These are phyloP conservation scores for Candida schatavii DNA, from an alignment of 805 yeast species.

Conservation along the genomic window DNA sequence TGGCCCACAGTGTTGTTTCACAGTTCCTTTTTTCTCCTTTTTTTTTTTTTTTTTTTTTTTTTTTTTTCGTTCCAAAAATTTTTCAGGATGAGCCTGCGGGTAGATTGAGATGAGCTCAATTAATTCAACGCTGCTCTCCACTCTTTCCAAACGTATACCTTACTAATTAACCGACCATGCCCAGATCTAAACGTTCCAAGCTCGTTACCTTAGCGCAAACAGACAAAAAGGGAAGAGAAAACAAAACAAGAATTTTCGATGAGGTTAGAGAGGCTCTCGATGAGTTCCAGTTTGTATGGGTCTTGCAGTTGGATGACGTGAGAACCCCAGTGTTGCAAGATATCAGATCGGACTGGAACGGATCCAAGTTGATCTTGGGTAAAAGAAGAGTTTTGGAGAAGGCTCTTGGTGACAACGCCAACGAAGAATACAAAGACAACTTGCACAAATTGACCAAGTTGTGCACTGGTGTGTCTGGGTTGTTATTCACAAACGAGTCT, in stretches of 20 bases:
- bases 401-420: constrained; percentile 84
- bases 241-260: constrained; percentile 87
- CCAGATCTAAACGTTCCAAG: constrained; percentile 96
- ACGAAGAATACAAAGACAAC: constrained; percentile 87
- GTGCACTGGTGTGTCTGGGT: constrained; percentile 78
- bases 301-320: constrained; percentile 82
- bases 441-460: constrained; percentile 63
- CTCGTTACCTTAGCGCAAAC: constrained; percentile 94
- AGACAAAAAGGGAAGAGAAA: constrained; percentile 91
- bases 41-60: too few species aligned
- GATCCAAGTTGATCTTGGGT: constrained; percentile 85
- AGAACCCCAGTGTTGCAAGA: constrained; percentile 95
- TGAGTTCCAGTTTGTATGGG: constrained; percentile 75
- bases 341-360: constrained; percentile 88
- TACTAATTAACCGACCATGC: constrained; percentile 50
- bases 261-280: constrained; percentile 84
- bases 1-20: too few species aligned
- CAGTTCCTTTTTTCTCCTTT: too few species aligned
- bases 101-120: neutral
- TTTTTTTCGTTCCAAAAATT: constrained; percentile 3
- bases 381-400: constrained; percentile 90
- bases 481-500: constrained; percentile 84
- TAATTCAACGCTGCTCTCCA: neutral
- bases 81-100: constrained; percentile 21
- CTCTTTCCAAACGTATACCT: neutral